These are phyloP conservation scores for Eudorina sp. DNA, from an alignment of 139 green algal species.

Conservation along the genomic window DNA sequence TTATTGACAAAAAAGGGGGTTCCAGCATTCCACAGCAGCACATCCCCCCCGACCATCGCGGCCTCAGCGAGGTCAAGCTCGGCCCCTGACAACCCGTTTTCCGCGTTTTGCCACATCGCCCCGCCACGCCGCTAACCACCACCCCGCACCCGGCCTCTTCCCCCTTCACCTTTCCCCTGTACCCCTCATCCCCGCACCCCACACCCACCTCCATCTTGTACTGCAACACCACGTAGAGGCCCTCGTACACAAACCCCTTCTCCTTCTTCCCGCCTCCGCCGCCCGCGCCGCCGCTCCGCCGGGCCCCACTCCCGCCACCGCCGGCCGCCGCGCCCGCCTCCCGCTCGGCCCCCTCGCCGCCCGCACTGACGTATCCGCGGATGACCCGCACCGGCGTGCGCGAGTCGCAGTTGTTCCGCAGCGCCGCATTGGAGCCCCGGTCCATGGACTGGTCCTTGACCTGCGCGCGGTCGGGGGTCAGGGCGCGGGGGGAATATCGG, in stretches of 20 bases:
- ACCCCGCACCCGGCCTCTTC: too few relatives aligned
- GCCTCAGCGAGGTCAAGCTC: too few relatives aligned
- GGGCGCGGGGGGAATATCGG: neutral
- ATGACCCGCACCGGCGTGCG: slow-evolving; percentile 70
- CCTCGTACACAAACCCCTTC: slow-evolving; percentile 72
- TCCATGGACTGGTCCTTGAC: slow-evolving; percentile 57
- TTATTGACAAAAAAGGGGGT: too few relatives aligned
- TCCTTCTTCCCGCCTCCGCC: slow-evolving; percentile 23
- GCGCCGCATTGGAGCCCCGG: slow-evolving; percentile 58
- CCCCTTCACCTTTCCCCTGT: neutral
- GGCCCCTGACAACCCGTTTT: too few relatives aligned
- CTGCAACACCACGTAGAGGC: slow-evolving; percentile 70
- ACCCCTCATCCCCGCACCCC: neutral
- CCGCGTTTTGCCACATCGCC: too few relatives aligned
- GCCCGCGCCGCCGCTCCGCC: neutral
- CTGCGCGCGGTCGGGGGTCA: slow-evolving; percentile 38
- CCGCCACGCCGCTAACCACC: too few relatives aligned
- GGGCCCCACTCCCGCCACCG: neutral
- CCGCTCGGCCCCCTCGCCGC: slow-evolving; percentile 50
- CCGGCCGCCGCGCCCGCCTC: neutral
- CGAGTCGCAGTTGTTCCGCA: slow-evolving; percentile 48
- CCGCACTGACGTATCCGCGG: slow-evolving; percentile 51
- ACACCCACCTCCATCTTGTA: slow-evolving; percentile 39
- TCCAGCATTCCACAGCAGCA: too few relatives aligned
- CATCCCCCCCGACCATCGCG: too few relatives aligned